These are phyloP conservation scores for Cyphellophora attinorum DNA, from an alignment of 2,329 filamentous ascomycete species.

Conservation along the genomic window DNA sequence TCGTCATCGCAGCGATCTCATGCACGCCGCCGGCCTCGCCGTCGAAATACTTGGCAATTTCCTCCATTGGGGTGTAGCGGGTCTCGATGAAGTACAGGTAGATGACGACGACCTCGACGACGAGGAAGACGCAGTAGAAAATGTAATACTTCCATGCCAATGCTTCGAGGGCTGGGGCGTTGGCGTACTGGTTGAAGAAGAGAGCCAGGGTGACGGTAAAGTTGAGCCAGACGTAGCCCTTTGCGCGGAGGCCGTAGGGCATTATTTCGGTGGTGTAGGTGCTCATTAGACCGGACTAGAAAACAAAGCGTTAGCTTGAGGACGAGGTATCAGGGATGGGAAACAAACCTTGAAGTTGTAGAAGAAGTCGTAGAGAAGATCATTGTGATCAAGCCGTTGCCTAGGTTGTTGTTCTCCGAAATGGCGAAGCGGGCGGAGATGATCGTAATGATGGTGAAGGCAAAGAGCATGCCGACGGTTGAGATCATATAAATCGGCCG, in stretches of 20 bases:
- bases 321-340: too few species aligned
- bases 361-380: slow-evolving; percentile 20
- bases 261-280: slow-evolving; percentile 37
- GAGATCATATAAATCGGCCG: slow-evolving; percentile 33
- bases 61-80: slow-evolving; percentile 59
- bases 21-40: slow-evolving; percentile 42
- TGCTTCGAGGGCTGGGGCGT: slow-evolving; percentile 37
- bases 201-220: slow-evolving; percentile 32
- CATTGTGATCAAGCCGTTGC: slow-evolving; percentile 33
- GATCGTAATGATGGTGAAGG: slow-evolving; percentile 32
- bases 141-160: slow-evolving; percentile 47
- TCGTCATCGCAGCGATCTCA: slow-evolving; percentile 1
- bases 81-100: slow-evolving; percentile 22
- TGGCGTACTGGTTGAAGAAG: slow-evolving; percentile 39
- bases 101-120: slow-evolving; percentile 16
- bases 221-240: slow-evolving; percentile 24
- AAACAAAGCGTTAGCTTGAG: too few species aligned
- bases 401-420: slow-evolving; percentile 23
- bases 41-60: slow-evolving; percentile 61
- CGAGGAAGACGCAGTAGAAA: slow-evolving; percentile 26
- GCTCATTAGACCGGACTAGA: slow-evolving; percentile 17
- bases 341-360: too few species aligned
- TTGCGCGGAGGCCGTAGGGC: slow-evolving; percentile 37
- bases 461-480: slow-evolving; percentile 32
- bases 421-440: slow-evolving; percentile 26